phyloP scores from a whole-genome alignment of 345 rosid species.

The Mallotus nudiflorus region DNA sequence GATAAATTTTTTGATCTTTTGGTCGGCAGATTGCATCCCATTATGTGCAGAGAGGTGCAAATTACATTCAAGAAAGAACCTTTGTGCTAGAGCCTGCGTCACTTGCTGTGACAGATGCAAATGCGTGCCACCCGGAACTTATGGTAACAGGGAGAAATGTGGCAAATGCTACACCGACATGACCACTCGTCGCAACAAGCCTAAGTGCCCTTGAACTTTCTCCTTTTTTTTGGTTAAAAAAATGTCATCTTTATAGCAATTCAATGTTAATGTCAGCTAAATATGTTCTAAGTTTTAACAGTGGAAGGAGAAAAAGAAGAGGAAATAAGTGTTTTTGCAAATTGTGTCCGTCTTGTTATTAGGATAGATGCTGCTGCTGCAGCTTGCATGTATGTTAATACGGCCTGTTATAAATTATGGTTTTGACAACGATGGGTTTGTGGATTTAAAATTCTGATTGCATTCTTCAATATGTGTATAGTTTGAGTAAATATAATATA shows the following conservation, averaged over 20 bases:
- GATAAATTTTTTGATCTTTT: background rate
- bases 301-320: background rate
- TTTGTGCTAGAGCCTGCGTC: slow-evolving; percentile 76
- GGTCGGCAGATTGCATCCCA: slow-evolving; percentile 61
- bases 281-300: slow-evolving; percentile 2
- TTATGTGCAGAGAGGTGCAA: slow-evolving; percentile 72
- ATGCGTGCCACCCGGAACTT: slow-evolving; percentile 95
- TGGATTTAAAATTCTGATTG: slow-evolving; percentile 15
- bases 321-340: background rate
- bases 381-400: background rate
- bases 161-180: slow-evolving; percentile 85
- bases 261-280: background rate
- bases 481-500: background rate
- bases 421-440: too few species aligned
- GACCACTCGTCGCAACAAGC: slow-evolving; percentile 63
- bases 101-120: slow-evolving; percentile 91
- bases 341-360: background rate
- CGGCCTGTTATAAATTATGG: too few species aligned
- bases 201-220: slow-evolving; percentile 74
- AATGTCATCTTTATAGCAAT: background rate
- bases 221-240: too few species aligned
- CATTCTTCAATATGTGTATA: slow-evolving; percentile 4
- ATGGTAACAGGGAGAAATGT: slow-evolving; percentile 77
- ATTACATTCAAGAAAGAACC: slow-evolving; percentile 62
- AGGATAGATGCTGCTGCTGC: too few species aligned